Base-by-base conservation (phyloP, 2,329 filamentous ascomycete species). In the Emergomyces orientalis region DNA sequence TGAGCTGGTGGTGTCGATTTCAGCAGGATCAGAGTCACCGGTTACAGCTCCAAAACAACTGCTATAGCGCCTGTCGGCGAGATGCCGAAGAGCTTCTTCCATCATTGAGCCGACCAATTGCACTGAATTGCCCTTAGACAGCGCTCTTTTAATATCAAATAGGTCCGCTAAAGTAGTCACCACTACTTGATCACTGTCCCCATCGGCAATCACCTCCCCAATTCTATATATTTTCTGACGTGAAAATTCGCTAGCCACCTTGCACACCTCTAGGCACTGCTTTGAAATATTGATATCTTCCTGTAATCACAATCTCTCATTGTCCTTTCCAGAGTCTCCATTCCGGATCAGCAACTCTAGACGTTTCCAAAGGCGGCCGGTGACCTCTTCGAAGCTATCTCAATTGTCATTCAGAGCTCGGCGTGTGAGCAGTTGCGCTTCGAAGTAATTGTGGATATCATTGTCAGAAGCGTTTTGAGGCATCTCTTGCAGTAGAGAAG, bases 81-180 rank as follows among this genome's bases (percentile, higher is more conserved):
- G 27, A 58, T 58, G 34, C 34, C 30, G n/a, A 68, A 76, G 69
- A 64, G 64, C 62, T 60, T 70, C 72, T 52, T 70, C 69, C 25
- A 67, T 65, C 68, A 77, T 74, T 62, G 72, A 77, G 27, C 75
- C 74, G 63, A 78, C 67, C 58, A 76, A 64, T 62, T 77, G 72
- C 45, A 71, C 70, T 55, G 75, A 76, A 43, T 43, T 32, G 32
- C 32, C 32, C 32, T 7, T 32, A 7, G 7, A 32, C 32, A 32
- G 32, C 32, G 71, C 75, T 67, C 74, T 77, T 63, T 68, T 72
- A 60, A 78, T 68, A 65, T 77, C 70, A 62, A 79, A 78, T 60
- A 78, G 69, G 71, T 77, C 76, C 47, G 75, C 75, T 63, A 76
- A 66, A 64, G 75, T 78, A 63, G 71, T 77, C 62, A 79, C 70